A percentile compares a stretch with the other conserved stretches of the same genome.
Evolutionary conservation across 495 filamentous ascomycete species (phyloP).

Genomic region (Talaromyces nanjingensis): DNA sequence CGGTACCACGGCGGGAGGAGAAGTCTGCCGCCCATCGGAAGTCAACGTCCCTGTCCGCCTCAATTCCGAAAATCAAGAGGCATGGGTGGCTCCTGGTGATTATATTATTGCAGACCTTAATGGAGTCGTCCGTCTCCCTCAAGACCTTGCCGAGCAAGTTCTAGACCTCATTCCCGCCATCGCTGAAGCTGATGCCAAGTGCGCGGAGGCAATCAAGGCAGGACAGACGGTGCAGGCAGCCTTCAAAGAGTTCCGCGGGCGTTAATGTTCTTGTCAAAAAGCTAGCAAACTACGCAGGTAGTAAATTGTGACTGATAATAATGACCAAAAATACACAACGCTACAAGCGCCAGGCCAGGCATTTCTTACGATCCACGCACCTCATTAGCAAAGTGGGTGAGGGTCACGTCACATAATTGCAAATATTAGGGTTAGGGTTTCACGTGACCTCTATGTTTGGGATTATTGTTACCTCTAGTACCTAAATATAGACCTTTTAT

Average conservation of each 20-base stretch:
- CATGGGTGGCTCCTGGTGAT: conserved; percentile 43
- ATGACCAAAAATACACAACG: no score
- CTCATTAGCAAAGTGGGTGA: no score
- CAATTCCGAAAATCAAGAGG: conserved; percentile 30
- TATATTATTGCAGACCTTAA: conserved; percentile 49
- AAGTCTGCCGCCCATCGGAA: conserved; percentile 18
- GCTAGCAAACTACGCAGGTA: no score
- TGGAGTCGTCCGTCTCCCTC: conserved; percentile 41
- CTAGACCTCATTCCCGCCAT: conserved; percentile 41
- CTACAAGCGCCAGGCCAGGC: no score
- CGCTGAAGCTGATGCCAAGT: conserved; percentile 47
- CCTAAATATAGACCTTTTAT: no score
- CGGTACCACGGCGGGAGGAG: conserved; percentile 42
- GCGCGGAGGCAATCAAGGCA: conserved; percentile 40
- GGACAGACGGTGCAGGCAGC: conserved; percentile 48
- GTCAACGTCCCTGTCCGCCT: conserved; percentile 22
- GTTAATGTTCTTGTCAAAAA: not conserved
- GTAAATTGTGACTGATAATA: no score
- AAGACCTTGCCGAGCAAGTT: conserved; percentile 37
- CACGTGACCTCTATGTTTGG: no score
- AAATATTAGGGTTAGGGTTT: no score
- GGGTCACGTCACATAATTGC: no score
- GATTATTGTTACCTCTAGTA: no score
- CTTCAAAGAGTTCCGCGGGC: conserved; percentile 33
- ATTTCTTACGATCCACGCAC: no score